Evolutionary conservation across 1,284 basidiomycete species (phyloP).

Genomic region (Ganoderma resinaceum): DNA sequence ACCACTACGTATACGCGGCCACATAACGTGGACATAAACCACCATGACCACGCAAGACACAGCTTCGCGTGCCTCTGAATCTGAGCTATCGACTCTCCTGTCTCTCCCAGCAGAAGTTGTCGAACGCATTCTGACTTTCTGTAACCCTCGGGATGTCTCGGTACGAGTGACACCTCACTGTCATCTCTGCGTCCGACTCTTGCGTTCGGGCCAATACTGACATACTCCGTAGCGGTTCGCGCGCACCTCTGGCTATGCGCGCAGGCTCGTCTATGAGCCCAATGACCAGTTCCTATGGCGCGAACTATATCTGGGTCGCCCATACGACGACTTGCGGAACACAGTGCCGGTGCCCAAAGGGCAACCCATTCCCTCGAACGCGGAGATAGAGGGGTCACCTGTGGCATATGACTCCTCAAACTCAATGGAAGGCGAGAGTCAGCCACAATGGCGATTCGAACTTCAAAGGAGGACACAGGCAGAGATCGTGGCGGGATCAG

Average conservation of each 20-base stretch:
- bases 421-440: not conserved
- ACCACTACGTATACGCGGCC: no score
- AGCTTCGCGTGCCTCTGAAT: not conserved
- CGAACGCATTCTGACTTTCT: conserved; percentile 61
- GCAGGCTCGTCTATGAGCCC: conserved; percentile 53
- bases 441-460: conserved; percentile 37
- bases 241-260: conserved; percentile 55
- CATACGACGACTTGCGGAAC: conserved; percentile 67
- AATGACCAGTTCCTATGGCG: conserved; percentile 70
- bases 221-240: conserved; percentile 48
- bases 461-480: conserved; percentile 42
- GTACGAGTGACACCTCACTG: conserved; percentile 26
- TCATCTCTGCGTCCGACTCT: not conserved
- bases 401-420: not conserved
- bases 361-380: not conserved
- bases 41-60: not conserved
- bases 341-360: conserved; percentile 24
- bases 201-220: not conserved
- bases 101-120: conserved; percentile 61
- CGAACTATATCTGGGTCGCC: conserved; percentile 57
- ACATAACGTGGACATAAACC: not conserved
- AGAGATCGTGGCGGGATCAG: conserved; percentile 34
- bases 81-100: conserved; percentile 15
- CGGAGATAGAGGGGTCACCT: not conserved
- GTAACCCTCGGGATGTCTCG: conserved; percentile 60